Base-by-base conservation (phyloP, 176 grass and related monocot species). In the Oryza longistaminata region DNA sequence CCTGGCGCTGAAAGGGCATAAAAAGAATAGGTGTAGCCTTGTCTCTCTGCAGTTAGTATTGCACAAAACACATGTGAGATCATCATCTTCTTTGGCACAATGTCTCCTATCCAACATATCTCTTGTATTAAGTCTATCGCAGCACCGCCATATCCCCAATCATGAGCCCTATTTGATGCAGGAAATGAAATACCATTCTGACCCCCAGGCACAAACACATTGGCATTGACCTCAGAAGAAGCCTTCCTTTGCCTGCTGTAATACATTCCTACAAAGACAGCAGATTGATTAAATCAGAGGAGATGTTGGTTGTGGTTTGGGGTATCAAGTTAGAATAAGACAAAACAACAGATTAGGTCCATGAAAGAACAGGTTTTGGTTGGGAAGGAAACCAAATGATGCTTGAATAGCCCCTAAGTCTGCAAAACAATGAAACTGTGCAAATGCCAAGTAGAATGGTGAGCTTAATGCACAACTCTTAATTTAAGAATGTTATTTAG, bases 141-240 rank as follows among this genome's bases (percentile, higher is more conserved):
- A n/a, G 26, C 52, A 43, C 81, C 91, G 37, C 93, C 86, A 75
- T 76, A 99, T 76, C 66, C 87, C 83, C 80, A 89, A 64, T 16
- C 74, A 64, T 10, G 71, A 60, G 44, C 60, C 31, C 17, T 74
- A 50, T 49, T 80, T 76, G 58, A 13, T 84, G 60, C 60, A 35
- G 93, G 61, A 62, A 92, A 52, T 62, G 87, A 77, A 73, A 93
- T 46, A 61, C 46, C 53, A 69, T 79, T 69, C 7, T 74, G 64
- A 74, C 79, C 52, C 78, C 74, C 14, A 77, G 80, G 74, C 37
- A 48, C 71, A n/a, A 78, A 48, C 50, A 64, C 78, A 77, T 46
- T 44, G 34, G 21, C 37, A 7, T 74, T 68, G 25, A 13, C 76
- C 14, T 44, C 75, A 68, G 83, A 50, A 68, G 83, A 50, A 70